Evolutionary conservation across 129 eudicot species (phyloP), one percentile per base, ranked within the genome.

Genomic region (Saussurea involucrata): DNA sequence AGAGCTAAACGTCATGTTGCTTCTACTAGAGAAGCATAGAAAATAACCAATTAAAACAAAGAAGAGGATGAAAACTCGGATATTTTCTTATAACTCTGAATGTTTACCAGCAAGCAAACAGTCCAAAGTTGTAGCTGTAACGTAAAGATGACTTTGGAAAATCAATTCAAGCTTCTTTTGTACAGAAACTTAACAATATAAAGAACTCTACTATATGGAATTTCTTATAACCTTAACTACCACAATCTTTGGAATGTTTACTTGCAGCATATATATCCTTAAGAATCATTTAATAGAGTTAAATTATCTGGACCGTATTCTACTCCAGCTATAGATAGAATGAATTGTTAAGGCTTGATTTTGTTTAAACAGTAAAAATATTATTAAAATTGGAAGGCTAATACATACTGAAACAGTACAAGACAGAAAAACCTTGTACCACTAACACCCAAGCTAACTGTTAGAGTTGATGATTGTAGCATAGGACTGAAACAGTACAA

Each of bases 1-100:
- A 60, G 32, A 68, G 44, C 80, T 36, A 24, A 61, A 76, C 68
- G 81, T 80, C 95, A 89, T 89, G 67, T 44, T 29, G 37, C 61
- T 69, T 83, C 78, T 73, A 37, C 77, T 57, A 74, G 74, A 72
- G 55, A 76, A 63, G 74, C 61, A 76, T 64, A 71, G 22, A 66
- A 36, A 53, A 80, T 11, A 40, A 70, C 20, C 25, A 75, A 75
- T 8, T 34, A 75, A 18, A 44, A 20, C 15, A 66, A 27, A 49
- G 31, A 72, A 72, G 57, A 8, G 24, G 58, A 33, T 46, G 40
- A n/a, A 65, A 68, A 36, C 9, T 34, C 24, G 34, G 28, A 69
- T 25, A 24, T 33, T 15, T 76, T 69, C 42, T 68, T 55, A 34
- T 46, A 31, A 32, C 49, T 66, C 65, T 17, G 55, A 76, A 40